A percentile compares a stretch with the other conserved stretches of the same genome.
These are phyloP conservation scores for Madurella mycetomatis DNA, from an alignment of 2,329 filamentous ascomycete species.

Conservation along the genomic window DNA sequence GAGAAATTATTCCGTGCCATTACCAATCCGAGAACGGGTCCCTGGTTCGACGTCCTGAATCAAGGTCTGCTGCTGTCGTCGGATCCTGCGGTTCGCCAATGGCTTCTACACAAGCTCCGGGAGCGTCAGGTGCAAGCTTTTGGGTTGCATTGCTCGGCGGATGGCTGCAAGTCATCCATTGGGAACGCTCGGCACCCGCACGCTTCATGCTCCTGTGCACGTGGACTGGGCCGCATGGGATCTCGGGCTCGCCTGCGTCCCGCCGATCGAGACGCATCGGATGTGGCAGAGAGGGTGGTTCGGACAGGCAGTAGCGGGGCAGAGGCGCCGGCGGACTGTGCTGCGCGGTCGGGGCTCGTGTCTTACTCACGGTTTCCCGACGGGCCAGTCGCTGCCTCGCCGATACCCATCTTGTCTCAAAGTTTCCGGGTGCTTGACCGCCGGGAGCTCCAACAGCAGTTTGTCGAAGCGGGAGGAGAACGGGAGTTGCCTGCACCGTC, in stretches of 20 bases:
- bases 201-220: conserved; percentile 4
- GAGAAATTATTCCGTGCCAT: not conserved
- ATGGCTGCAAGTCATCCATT: conserved; percentile 11
- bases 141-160: conserved; percentile 9
- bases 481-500: too few relatives aligned
- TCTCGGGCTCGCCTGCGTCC: not conserved
- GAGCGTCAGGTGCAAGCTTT: conserved; percentile 1
- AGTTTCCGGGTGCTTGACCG: too few relatives aligned
- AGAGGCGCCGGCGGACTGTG: not conserved
- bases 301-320: not conserved
- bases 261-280: not conserved
- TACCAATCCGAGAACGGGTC: not conserved
- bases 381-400: too few relatives aligned
- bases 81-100: not conserved
- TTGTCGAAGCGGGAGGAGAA: too few relatives aligned
- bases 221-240: conserved; percentile 1
- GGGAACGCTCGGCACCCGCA: not conserved
- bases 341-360: too few relatives aligned
- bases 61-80: not conserved
- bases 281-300: not conserved
- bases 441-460: too few relatives aligned
- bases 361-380: too few relatives aligned
- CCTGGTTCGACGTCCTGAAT: not conserved
- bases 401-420: too few relatives aligned
- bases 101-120: not conserved